Evolutionary conservation across 164 flowering plant genomes (phyloP).

Genomic region (Malania oleifera): DNA sequence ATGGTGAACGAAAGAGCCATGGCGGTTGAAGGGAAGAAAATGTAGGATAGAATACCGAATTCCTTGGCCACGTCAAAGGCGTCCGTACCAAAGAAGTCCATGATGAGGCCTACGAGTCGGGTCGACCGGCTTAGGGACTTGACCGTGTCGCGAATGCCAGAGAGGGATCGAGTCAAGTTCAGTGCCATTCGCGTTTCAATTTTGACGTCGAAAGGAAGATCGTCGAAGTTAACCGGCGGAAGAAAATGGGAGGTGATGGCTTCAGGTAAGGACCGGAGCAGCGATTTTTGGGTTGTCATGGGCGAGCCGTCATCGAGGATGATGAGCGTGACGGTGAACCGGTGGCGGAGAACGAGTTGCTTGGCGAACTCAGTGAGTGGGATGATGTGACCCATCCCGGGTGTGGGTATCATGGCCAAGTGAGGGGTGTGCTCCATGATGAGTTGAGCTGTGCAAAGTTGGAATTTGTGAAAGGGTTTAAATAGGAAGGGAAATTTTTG

Average conservation of each 20-base stretch:
- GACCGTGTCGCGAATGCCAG: conserved; percentile 25
- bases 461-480: no score
- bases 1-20: conserved; percentile 24
- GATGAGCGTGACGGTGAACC: conserved; percentile 27
- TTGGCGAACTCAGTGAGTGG: conserved; percentile 41
- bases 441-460: conserved; percentile 28
- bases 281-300: conserved; percentile 10
- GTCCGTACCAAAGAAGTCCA: conserved; percentile 35
- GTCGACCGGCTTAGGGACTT: background rate
- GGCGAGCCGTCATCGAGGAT: conserved; percentile 25
- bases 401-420: background rate
- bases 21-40: conserved; percentile 36
- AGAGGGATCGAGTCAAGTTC: conserved; percentile 30
- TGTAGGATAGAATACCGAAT: conserved; percentile 23
- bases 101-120: conserved; percentile 25
- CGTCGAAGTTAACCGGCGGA: conserved; percentile 24
- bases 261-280: conserved; percentile 25
- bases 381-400: conserved; percentile 45
- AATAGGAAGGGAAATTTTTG: no score
- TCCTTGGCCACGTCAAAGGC: conserved; percentile 35
- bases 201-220: conserved; percentile 16
- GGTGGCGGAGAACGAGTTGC: conserved; percentile 19
- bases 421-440: background rate
- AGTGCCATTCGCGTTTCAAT: conserved; percentile 27
- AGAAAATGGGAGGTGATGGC: conserved; percentile 21